phyloP scores from a whole-genome alignment of 768 basidiomycete genomes.

The Agrocybe praecox region DNA sequence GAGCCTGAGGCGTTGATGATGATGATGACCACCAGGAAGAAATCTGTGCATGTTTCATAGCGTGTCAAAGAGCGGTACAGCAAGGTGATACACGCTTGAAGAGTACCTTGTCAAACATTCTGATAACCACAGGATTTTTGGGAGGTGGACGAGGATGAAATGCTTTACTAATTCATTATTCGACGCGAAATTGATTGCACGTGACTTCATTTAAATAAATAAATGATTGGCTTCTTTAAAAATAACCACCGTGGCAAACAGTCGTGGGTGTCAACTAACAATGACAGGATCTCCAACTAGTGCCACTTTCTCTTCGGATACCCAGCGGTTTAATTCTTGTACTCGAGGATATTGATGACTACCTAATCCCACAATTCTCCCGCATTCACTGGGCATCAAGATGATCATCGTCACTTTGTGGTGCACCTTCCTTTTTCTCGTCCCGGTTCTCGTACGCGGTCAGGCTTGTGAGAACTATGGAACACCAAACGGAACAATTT shows the following conservation, averaged over 20 bases:
- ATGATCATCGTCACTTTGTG: constrained; percentile 12
- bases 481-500: constrained; percentile 52
- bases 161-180: too few species aligned
- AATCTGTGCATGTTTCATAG: constrained; percentile 36
- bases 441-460: constrained; percentile 26
- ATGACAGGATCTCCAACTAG: not conserved
- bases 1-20: constrained; percentile 34
- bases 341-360: not conserved
- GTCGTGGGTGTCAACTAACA: not conserved
- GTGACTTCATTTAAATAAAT: not conserved
- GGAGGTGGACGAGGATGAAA: not conserved
- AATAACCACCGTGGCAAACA: not conserved
- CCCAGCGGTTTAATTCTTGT: not conserved
- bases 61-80: not conserved
- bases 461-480: constrained; percentile 77
- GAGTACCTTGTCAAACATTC: constrained; percentile 47
- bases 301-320: not conserved
- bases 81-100: not conserved
- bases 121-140: not conserved
- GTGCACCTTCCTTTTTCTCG: constrained; percentile 21
- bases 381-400: not conserved
- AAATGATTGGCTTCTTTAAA: too few species aligned
- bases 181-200: not conserved
- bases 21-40: constrained; percentile 58
- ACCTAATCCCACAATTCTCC: not conserved